Conservation (phyloP, 208 protist species). For the Leishmania arabica region DNA sequence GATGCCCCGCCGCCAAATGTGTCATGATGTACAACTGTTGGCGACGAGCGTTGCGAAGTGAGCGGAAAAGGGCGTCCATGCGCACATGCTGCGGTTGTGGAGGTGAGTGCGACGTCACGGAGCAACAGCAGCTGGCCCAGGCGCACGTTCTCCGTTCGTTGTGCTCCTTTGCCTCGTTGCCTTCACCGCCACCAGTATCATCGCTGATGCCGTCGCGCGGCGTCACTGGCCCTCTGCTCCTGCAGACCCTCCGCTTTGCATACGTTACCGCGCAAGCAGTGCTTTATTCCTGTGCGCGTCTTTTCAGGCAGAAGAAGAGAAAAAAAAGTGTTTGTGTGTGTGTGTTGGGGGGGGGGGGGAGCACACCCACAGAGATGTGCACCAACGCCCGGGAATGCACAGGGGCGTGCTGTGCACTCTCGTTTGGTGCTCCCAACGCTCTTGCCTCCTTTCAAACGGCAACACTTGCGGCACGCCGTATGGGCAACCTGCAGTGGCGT, state of each 20-base stretch:
- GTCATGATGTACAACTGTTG: neutral
- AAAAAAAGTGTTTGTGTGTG: no score
- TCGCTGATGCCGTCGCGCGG: neutral
- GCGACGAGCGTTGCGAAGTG: neutral
- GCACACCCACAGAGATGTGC: neutral
- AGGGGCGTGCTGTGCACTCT: neutral
- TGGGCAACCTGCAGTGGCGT: no score
- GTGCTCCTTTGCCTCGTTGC: neutral
- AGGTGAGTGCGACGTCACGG: slow-evolving; percentile 1
- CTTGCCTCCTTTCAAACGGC: neutral
- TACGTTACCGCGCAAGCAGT: neutral
- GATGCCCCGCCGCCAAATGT: neutral
- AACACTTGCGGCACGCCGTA: neutral
- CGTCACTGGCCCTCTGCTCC: neutral
- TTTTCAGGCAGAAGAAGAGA: neutral
- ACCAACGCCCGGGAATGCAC: neutral
- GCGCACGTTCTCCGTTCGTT: slow-evolving; percentile 35
- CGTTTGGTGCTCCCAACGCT: neutral
- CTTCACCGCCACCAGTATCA: neutral
- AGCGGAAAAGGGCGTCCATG: neutral
- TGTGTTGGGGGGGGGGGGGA: neutral
- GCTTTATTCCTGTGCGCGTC: neutral
- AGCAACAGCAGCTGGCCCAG: slow-evolving; percentile 42
- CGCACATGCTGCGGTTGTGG: neutral
- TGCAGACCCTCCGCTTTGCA: neutral